Evolutionary conservation across 768 basidiomycete genomes (phyloP), one percentile per base, ranked within the genome.

Genomic region (button mushroom (Agaricus bisporus)): DNA sequence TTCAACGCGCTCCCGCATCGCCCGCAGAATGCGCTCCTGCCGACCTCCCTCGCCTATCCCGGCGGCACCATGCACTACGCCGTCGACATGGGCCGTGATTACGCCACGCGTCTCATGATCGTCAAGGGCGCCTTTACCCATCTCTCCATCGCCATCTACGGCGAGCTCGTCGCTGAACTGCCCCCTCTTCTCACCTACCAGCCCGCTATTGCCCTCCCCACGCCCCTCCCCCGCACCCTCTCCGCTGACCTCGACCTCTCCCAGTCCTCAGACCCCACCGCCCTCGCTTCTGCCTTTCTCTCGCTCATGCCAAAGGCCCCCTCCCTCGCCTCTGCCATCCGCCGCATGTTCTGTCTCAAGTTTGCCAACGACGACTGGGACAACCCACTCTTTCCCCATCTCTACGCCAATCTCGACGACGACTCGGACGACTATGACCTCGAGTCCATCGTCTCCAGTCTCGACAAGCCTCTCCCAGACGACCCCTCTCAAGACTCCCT

Each of bases 301-400:
- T 61, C 72, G 5, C 68, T 86, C 25, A 79, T 87, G 15, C 81
- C 84, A 9, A 73, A 81, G 41, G 70, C 83, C 0, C 85, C 87
- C 1, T 73, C 82, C 1, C 74, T 91, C 5, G 70, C 79, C 5
- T 76, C 88, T 12, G 75, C 86, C 46, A 76, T 86, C 37, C 77
- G 85, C 25, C 71, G 91, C 20, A 85, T 90, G 78, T 86, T 90
- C 60, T 89, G 87, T 63, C 70, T 91, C 45, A 91, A 91, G 62
- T 86, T 86, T 0, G 71, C 79, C 10, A 79, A 82, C 56, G 84
- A 89, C n/a, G 88, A 91, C 53, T 91, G 87, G 87, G 86, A 88
- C 55, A 68, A 80, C 25, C 81, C 80, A 1, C 80, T 81, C 10
- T 91, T 90, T 60, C 88, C 89, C 0, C 79, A 84, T 62, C 63